Evolutionary conservation across 257 asterid genomes (phyloP), one percentile per base, ranked within the genome.

Genomic region (Catharanthus roseus): DNA sequence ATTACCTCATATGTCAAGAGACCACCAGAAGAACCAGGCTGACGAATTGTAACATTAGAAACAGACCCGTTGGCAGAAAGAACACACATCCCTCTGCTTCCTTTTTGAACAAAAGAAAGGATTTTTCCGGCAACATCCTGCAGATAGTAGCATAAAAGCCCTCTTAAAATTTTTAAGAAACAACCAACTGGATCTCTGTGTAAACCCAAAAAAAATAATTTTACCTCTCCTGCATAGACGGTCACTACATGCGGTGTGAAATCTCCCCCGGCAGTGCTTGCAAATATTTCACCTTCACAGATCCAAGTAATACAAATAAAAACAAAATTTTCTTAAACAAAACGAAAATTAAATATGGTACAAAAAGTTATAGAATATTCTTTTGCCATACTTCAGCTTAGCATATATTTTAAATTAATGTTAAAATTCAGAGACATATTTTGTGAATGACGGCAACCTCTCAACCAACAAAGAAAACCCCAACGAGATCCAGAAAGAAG

Each of bases 41-140:
- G 99, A 69, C 97, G 96, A 72, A 93, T 85, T 0, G 96, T 91
- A 68, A 85, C 96, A 65, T 88, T 93, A 62, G 97, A 93, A 79
- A 93, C 88, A 39, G 91, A 81, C 26, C 99, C 99, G 74, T 87
- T 93, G 10, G 99, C 99, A 21, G 97, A 88, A 50, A 93, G 90
- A 75, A 93, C 86, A 53, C 99, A 93, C 51, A 93, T 74, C 60
- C 97, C 99, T 55, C 95, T 69, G 72, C 84, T 79, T 31, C 95
- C 96, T 83, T 86, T 87, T 36, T 89, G 97, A 57, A 88, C 87
- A 82, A 91, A 86, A 5, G 93, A 86, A 53, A 86, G 82, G 77
- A 93, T 86, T 79, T 91, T 91, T 58, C 90, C 96, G 9, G 99
- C 96, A 72, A 91, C 95, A 78, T 93, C 99, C 99, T 93, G 84